Base-by-base conservation (phyloP, 2,329 filamentous ascomycete species). In the Elsinoe arachidis region DNA sequence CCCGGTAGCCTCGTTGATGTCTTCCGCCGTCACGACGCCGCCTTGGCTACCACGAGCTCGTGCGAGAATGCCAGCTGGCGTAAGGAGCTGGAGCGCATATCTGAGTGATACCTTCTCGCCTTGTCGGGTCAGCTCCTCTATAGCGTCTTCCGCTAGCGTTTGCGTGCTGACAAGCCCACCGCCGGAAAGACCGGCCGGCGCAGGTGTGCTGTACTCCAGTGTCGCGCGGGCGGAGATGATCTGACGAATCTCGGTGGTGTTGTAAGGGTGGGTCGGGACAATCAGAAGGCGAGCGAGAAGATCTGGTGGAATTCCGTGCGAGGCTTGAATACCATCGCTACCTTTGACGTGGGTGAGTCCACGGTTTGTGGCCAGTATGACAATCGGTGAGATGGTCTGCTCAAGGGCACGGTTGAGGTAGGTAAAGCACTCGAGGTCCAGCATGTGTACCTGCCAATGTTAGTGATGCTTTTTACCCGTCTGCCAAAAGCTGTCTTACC, bases 321-420 rank as follows among this genome's bases (percentile, higher is more conserved):
- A 89, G 57, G 90, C 90, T 69, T 76, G 51, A 65, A 65, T 87
- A 33, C 66, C 69, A 46, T 67, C 65, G 7, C 69, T 92, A 68
- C 92, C 92, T 66, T 90, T 88, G 69, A 99, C 93, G 63, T 90
- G 88, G 63, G 89, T 92, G 78, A 91, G 86, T 71, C 93, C 93
- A 67, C 93, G 87, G 77, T 99, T 99, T 41, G 93, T 97, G 59
- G 93, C 93, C 60, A 99, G 85, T 64, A 99, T 93, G 61, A 99
- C 93, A 68, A 99, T 96, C 58, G 93, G 93, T 1, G 92, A 92
- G 68, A 99, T 95, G 63, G 85, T 83, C 57, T 89, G 91, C 79
- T 99, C 93, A 64, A 99, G 81, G n/a, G 93, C 93, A 69, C 91
- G 88, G 79, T 97, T 97, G 68, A 99, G 85, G 75, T 96, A 99